phyloP scores from a whole-genome alignment of 2,329 filamentous ascomycete genomes.

The Colletotrichum trifolii region DNA sequence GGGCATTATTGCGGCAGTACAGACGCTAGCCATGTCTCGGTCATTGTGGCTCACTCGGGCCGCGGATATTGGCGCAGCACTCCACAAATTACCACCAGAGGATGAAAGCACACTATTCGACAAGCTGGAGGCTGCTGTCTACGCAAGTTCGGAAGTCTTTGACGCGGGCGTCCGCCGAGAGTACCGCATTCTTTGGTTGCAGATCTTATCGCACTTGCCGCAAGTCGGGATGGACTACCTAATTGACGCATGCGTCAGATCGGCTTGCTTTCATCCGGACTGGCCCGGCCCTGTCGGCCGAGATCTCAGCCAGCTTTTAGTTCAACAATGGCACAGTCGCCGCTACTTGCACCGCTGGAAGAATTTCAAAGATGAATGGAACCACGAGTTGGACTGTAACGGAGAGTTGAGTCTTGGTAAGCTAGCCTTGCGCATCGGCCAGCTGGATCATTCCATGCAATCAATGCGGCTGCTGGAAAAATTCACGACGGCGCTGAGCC shows the following conservation, averaged over 20 bases:
- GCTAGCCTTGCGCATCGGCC: slow-evolving; percentile 10
- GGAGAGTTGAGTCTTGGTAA: slow-evolving; percentile 17
- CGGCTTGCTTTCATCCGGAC: slow-evolving; percentile 20
- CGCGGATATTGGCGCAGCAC: slow-evolving; percentile 30
- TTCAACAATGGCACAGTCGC: slow-evolving; percentile 39
- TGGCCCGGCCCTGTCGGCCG: slow-evolving; percentile 16
- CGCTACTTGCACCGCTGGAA: slow-evolving; percentile 16
- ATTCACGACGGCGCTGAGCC: slow-evolving; percentile 34
- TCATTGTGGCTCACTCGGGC: slow-evolving; percentile 14
- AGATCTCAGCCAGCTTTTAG: slow-evolving; percentile 37
- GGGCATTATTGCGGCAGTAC: slow-evolving; percentile 31
- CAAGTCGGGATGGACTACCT: slow-evolving; percentile 32
- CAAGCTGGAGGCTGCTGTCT: slow-evolving; percentile 16
- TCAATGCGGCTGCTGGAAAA: slow-evolving; percentile 22
- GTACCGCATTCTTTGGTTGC: slow-evolving; percentile 35
- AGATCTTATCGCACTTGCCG: slow-evolving; percentile 38
- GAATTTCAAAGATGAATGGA: background rate
- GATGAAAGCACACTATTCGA: slow-evolving; percentile 18
- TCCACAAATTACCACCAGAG: slow-evolving; percentile 11
- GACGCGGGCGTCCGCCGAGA: slow-evolving; percentile 1
- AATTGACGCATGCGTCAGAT: slow-evolving; percentile 35
- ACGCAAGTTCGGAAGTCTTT: slow-evolving; percentile 13
- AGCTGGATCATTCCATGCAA: background rate
- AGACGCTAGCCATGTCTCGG: slow-evolving; percentile 18
- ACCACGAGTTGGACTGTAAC: background rate